Percentiles rank a stretch among this genome's conserved stretches.
Conservation (phyloP, 768 basidiomycete genomes). For the Epithele typhae region DNA sequence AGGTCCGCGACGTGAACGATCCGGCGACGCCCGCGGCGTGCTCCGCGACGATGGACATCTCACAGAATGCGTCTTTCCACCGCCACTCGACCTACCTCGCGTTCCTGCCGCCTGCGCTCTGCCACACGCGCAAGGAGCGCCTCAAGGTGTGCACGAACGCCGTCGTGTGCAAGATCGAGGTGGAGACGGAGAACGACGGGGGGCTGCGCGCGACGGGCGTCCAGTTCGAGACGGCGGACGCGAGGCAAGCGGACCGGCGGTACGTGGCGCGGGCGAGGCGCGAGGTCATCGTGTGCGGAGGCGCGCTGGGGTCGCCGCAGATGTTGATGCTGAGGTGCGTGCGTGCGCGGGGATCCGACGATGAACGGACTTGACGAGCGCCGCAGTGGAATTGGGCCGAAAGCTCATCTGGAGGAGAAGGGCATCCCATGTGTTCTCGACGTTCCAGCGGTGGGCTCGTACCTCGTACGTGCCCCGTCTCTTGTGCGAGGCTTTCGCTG, state of each 20-base stretch:
- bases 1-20: constrained; percentile 14
- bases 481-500: background rate
- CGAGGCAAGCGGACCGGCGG: background rate
- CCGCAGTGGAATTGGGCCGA: constrained; percentile 22
- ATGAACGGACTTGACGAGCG: background rate
- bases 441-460: constrained; percentile 24
- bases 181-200: background rate
- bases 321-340: constrained; percentile 31
- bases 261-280: constrained; percentile 8
- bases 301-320: constrained; percentile 30
- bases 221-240: constrained; percentile 2
- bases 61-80: constrained; percentile 9
- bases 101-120: constrained; percentile 12
- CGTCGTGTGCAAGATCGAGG: constrained; percentile 4
- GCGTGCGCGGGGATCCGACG: too few species aligned
- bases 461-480: constrained; percentile 12
- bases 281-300: constrained; percentile 22
- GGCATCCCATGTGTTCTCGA: constrained; percentile 16
- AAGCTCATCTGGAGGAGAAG: constrained; percentile 14
- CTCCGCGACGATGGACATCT: constrained; percentile 15
- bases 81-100: constrained; percentile 18
- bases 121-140: constrained; percentile 2
- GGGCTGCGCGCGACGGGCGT: background rate
- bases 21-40: constrained; percentile 12
- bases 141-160: constrained; percentile 20